These are phyloP conservation scores for Mycena rosella DNA, from an alignment of 768 basidiomycete species.

Conservation along the genomic window DNA sequence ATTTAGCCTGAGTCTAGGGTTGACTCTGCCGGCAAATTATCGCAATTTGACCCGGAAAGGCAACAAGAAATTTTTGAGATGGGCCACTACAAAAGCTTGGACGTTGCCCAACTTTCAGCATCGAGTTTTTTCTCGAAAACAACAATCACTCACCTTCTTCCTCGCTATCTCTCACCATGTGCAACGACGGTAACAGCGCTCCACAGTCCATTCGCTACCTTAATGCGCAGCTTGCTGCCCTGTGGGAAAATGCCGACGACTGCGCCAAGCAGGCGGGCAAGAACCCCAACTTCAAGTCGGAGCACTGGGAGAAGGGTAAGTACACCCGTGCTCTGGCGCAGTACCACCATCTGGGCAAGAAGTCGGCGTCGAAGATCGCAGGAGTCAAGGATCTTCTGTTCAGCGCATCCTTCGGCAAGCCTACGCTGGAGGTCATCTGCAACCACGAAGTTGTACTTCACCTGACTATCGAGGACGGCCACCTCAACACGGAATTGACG, in stretches of 20 bases:
- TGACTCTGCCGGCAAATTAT: background rate
- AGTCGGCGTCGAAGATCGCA: slow-evolving; percentile 9
- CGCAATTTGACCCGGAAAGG: background rate
- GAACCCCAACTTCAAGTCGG: slow-evolving; percentile 10
- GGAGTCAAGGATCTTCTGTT: slow-evolving; percentile 34
- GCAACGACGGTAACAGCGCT: too few species aligned
- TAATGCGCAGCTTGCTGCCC: slow-evolving; percentile 26
- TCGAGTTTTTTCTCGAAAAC: background rate
- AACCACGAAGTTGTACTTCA: slow-evolving; percentile 40
- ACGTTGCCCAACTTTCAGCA: background rate
- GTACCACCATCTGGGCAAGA: slow-evolving; percentile 27
- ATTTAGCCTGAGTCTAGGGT: background rate
- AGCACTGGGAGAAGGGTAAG: slow-evolving; percentile 15
- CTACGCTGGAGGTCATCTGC: slow-evolving; percentile 41
- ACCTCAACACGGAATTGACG: slow-evolving; percentile 33
- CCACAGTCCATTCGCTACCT: slow-evolving; percentile 20
- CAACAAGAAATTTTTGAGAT: background rate
- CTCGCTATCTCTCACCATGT: slow-evolving; percentile 14
- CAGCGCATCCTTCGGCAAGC: slow-evolving; percentile 35
- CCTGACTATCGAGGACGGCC: slow-evolving; percentile 36
- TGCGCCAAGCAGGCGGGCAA: slow-evolving; percentile 17
- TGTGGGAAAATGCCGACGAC: slow-evolving; percentile 22
- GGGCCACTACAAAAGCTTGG: slow-evolving; percentile 2
- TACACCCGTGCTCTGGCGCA: slow-evolving; percentile 26
- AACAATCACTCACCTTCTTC: background rate